Conservation (phyloP, 352 stramenopile species). For the Globisporangium radiosum region DNA sequence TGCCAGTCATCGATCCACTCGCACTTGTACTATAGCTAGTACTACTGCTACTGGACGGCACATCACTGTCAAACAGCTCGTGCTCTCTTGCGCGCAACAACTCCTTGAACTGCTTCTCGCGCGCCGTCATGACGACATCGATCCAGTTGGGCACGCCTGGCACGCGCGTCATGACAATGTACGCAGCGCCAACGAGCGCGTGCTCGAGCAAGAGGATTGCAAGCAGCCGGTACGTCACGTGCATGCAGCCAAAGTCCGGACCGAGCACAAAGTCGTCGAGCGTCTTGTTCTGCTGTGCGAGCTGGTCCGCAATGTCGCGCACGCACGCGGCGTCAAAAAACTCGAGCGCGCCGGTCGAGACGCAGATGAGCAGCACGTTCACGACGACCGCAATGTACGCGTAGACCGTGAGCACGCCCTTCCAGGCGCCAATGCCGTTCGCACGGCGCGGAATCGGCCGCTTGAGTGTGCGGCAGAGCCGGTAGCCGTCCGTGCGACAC, state of each 20-base stretch:
- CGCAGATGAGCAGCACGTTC: conserved; percentile 65
- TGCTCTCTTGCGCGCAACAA: conserved; percentile 42
- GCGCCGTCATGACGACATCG: conserved; percentile 37
- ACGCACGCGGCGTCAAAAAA: conserved; percentile 62
- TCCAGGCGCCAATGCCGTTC: conserved; percentile 74
- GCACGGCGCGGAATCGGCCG: conserved; percentile 58
- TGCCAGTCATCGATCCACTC: neutral
- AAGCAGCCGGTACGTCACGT: conserved; percentile 47
- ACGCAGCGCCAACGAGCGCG: conserved; percentile 41
- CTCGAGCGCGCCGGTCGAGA: conserved; percentile 62
- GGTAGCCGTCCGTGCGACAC: conserved; percentile 54
- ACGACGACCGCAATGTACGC: conserved; percentile 67
- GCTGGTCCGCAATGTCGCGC: conserved; percentile 41
- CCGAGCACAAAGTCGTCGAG: conserved; percentile 61
- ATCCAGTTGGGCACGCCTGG: conserved; percentile 50
- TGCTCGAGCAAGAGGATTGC: conserved; percentile 59
- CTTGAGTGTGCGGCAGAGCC: conserved; percentile 64
- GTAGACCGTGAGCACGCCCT: conserved; percentile 43
- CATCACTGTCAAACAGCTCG: conserved; percentile 25
- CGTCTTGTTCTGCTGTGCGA: conserved; percentile 58
- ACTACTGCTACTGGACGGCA: too few species aligned
- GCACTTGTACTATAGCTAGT: too few species aligned
- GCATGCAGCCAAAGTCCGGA: conserved; percentile 56
- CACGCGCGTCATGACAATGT: conserved; percentile 45
- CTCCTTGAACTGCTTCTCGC: conserved; percentile 63